Conservation (phyloP, 148 eudicot genomes). For the Rhododendron griersonianum region DNA sequence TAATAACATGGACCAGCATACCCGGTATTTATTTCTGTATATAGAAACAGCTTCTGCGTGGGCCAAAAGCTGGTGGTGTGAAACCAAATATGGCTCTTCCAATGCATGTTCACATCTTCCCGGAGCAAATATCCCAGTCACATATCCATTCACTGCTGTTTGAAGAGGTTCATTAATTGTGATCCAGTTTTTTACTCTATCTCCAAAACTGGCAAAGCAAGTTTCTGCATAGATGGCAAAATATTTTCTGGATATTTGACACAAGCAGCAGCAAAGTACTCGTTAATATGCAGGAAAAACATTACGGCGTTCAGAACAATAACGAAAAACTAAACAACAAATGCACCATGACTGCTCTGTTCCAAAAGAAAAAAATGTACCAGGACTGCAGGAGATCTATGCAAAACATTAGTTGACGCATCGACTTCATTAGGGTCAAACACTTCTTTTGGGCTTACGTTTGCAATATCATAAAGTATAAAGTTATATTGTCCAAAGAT, state of each 20-base stretch:
- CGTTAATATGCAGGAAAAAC: neutral
- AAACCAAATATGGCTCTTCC: conserved; percentile 55
- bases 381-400: neutral
- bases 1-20: conserved; percentile 5
- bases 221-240: conserved; percentile 80
- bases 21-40: conserved; percentile 64
- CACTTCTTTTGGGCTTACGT: neutral
- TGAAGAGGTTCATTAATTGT: conserved; percentile 89
- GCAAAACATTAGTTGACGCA: neutral
- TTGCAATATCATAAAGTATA: neutral
- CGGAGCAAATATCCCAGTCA: conserved; percentile 69
- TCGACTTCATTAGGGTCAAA: neutral
- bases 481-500: neutral
- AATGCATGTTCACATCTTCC: conserved; percentile 55
- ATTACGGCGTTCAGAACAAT: neutral
- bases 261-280: conserved; percentile 1
- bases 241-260: conserved; percentile 59
- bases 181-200: conserved; percentile 82
- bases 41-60: conserved; percentile 69
- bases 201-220: conserved; percentile 75
- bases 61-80: conserved; percentile 80
- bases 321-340: neutral
- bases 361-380: neutral
- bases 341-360: neutral
- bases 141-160: conserved; percentile 61